phyloP scores from a whole-genome alignment of 495 filamentous ascomycete genomes.

The Aspergillus egyptiacus region DNA sequence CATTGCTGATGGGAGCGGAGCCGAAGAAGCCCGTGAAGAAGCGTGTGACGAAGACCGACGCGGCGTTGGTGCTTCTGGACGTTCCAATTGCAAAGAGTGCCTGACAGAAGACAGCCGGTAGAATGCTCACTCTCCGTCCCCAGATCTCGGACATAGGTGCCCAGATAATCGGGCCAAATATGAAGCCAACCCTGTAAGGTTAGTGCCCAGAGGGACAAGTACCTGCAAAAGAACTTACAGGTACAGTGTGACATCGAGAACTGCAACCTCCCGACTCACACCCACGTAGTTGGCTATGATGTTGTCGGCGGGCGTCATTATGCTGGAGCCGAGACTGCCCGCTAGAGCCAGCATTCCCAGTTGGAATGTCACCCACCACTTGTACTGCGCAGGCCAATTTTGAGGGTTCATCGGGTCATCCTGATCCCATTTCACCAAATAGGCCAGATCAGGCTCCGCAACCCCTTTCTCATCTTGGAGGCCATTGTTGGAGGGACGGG shows the following conservation, averaged over 20 bases:
- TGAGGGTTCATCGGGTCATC: constrained; percentile 35
- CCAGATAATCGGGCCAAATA: constrained; percentile 14
- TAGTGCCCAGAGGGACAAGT: neutral
- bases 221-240: constrained; percentile 10
- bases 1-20: constrained; percentile 49
- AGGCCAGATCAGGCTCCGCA: neutral
- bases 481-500: neutral
- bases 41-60: constrained; percentile 51
- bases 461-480: neutral
- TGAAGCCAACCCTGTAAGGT: neutral
- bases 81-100: constrained; percentile 22
- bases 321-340: constrained; percentile 43
- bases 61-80: constrained; percentile 49
- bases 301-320: constrained; percentile 42
- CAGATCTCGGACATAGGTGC: constrained; percentile 13
- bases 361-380: constrained; percentile 45
- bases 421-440: constrained; percentile 8
- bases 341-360: constrained; percentile 46
- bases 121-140: constrained; percentile 5
- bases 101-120: constrained; percentile 5
- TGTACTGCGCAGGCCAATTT: constrained; percentile 41
- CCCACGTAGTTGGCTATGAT: constrained; percentile 33
- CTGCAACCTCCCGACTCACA: constrained; percentile 30
- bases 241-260: constrained; percentile 21
- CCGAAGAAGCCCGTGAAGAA: constrained; percentile 55